Percentiles rank a stretch among this genome's conserved stretches.
phyloP scores from a whole-genome alignment of 768 basidiomycete species.

The Tylopilus sp. region DNA sequence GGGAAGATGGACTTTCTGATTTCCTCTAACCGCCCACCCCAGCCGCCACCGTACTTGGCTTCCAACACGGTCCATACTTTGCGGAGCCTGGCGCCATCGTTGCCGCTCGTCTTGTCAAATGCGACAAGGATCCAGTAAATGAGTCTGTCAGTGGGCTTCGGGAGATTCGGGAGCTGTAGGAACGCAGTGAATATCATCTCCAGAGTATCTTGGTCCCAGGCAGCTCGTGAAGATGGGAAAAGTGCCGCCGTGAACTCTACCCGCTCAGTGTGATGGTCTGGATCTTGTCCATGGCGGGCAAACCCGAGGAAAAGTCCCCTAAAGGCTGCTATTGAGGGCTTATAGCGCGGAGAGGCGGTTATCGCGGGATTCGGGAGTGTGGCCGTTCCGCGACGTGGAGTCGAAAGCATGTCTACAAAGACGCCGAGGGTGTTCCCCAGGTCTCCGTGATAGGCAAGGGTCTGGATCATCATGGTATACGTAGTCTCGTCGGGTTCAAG shows the following conservation, averaged over 20 bases:
- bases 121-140: slow-evolving; percentile 70
- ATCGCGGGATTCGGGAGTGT: slow-evolving; percentile 28
- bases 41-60: slow-evolving; percentile 45
- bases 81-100: slow-evolving; percentile 48
- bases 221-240: slow-evolving; percentile 5
- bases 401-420: slow-evolving; percentile 65
- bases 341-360: slow-evolving; percentile 31
- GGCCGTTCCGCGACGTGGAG: slow-evolving; percentile 38
- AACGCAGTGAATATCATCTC: slow-evolving; percentile 58
- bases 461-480: slow-evolving; percentile 67
- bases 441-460: slow-evolving; percentile 68
- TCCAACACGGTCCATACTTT: slow-evolving; percentile 57
- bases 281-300: slow-evolving; percentile 48
- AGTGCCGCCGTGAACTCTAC: slow-evolving; percentile 3
- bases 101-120: slow-evolving; percentile 56
- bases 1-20: slow-evolving; percentile 42
- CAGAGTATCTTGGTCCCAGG: slow-evolving; percentile 61
- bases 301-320: slow-evolving; percentile 78
- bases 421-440: slow-evolving; percentile 51
- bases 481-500: slow-evolving; percentile 62
- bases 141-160: slow-evolving; percentile 41
- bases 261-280: slow-evolving; percentile 2
- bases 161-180: slow-evolving; percentile 48
- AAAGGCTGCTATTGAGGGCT: slow-evolving; percentile 53
- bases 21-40: slow-evolving; percentile 42